These are phyloP conservation scores for Gossypium trilobum DNA, from an alignment of 441 rosid genomes.

Conservation along the genomic window DNA sequence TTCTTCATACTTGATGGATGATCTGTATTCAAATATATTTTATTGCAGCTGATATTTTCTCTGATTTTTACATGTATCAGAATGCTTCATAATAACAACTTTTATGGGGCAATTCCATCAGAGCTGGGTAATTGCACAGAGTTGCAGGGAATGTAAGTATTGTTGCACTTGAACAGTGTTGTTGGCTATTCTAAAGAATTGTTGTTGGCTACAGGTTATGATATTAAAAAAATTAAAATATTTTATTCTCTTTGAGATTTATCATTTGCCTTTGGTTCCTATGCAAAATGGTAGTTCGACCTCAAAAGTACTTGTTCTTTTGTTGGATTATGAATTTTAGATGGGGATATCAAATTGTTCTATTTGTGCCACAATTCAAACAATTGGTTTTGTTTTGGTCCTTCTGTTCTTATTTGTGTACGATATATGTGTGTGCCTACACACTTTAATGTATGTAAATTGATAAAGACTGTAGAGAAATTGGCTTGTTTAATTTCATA, in stretches of 20 bases:
- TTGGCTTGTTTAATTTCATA: neutral
- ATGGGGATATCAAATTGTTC: neutral
- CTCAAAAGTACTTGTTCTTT: neutral
- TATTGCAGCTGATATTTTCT: conserved; percentile 19
- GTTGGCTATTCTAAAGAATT: neutral
- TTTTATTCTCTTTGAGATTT: neutral
- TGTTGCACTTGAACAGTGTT: neutral
- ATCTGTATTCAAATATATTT: conserved; percentile 1
- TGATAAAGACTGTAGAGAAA: neutral
- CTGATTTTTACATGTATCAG: conserved; percentile 28
- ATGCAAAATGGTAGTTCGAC: neutral
- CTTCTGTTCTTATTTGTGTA: neutral
- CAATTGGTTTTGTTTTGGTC: neutral
- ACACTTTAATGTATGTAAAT: neutral
- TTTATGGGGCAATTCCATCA: conserved; percentile 75
- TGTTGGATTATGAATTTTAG: neutral
- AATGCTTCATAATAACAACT: conserved; percentile 63
- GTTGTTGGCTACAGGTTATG: neutral
- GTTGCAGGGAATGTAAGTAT: conserved; percentile 60
- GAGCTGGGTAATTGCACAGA: conserved; percentile 71
- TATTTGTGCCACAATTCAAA: neutral
- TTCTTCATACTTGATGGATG: conserved; percentile 11
- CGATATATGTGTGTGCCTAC: neutral
- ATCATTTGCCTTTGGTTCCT: neutral
- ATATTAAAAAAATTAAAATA: neutral